These are phyloP conservation scores for Colletotrichum magnum DNA, from an alignment of 2,329 filamentous ascomycete species.

Conservation along the genomic window DNA sequence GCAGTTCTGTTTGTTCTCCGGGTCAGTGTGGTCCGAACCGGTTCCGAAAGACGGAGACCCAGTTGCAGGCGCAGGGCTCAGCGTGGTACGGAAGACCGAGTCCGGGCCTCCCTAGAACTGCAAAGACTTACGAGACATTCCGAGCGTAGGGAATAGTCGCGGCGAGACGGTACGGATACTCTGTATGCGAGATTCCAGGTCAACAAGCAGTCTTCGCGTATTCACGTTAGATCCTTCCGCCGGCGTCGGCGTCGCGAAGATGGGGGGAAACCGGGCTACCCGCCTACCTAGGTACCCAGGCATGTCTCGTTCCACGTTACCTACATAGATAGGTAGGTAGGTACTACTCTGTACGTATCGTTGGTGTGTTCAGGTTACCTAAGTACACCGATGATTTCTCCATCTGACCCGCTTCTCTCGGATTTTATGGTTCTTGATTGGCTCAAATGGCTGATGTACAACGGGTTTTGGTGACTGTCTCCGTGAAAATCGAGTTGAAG, in stretches of 20 bases:
- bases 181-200: too few species aligned
- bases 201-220: neutral
- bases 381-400: too few species aligned
- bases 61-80: neutral
- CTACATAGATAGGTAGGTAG: neutral
- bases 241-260: conserved; percentile 1
- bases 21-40: conserved; percentile 24
- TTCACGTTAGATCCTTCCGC: neutral
- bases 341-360: neutral
- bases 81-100: neutral
- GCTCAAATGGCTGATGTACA: too few species aligned
- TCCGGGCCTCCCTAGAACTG: too few species aligned
- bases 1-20: conserved; percentile 15
- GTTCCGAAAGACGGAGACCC: conserved; percentile 7
- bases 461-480: too few species aligned
- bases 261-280: neutral
- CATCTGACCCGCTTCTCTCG: too few species aligned
- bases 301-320: neutral
- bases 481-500: too few species aligned
- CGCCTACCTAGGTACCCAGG: too few species aligned
- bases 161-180: neutral
- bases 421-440: too few species aligned
- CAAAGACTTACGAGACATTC: conserved; percentile 9
- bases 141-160: neutral
- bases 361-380: too few species aligned